Evolutionary conservation across 768 basidiomycete genomes (phyloP), one percentile per base, ranked within the genome.

Genomic region (Termitomyces sp.): DNA sequence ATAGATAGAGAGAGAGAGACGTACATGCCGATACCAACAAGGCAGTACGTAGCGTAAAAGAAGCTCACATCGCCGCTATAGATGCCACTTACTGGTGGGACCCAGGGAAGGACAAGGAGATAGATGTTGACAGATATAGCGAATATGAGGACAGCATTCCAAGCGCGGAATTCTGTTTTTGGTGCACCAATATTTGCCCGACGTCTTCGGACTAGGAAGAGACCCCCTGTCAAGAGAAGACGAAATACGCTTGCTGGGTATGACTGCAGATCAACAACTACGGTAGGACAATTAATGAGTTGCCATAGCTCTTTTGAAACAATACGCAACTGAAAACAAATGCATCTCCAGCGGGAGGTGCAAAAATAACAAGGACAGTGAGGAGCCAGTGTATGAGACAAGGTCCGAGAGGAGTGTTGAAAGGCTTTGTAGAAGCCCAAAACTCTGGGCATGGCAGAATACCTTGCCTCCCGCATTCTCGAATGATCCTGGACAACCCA

Each of bases 371-470:
- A 25, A 25, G 25, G 25, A 25, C 25, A 25, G 25, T 25, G 25
- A 25, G 25, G 25, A 25, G 25, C 25, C 25, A 25, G 25, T 25
- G 25, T 25, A 25, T 25, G 25, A 25, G 25, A 25, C 25, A 25
- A 25, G 25, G 25, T 25, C 25, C 25, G 1, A 77, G 67, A 6
- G 83, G 83, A 4, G 83, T 83, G 40, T 79, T 80, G 66, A 84
- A 84, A 1, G 83, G 83, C 42, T 73, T 72, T 2, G 79, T 83
- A 1, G 79, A 80, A 5, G 79, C 77, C 75, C 81, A 85, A 69
- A 84, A 77, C 34, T 68, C 67, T 3, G 82, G 76, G 63, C 74
- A 84, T 2, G 83, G 83, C 7, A 85, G 69, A n/a, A 86, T 25
- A 12, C 83, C 83, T 72, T 83, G 82, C 70, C 75, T 73, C 58